These are phyloP conservation scores for Vachellia collinsii DNA, from an alignment of 306 rosid genomes.

Conservation along the genomic window DNA sequence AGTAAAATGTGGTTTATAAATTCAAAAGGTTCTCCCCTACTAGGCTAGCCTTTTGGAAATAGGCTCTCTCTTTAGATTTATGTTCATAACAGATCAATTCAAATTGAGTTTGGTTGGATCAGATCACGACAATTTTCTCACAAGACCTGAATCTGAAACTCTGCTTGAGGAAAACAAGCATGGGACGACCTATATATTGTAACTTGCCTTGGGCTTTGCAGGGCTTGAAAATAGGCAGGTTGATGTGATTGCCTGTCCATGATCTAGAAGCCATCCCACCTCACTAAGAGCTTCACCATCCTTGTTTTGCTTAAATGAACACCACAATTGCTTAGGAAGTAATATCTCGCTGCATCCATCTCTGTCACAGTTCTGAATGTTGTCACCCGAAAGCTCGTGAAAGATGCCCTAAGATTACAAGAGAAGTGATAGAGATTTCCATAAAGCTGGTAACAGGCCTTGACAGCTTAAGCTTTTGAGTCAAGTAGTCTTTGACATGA, in stretches of 20 bases:
- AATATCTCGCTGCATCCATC: slow-evolving; percentile 56
- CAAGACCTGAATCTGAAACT: not conserved
- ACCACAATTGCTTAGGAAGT: slow-evolving; percentile 95
- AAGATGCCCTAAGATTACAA: slow-evolving; percentile 50
- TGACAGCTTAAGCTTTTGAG: not conserved
- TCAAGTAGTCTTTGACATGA: not conserved
- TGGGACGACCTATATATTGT: not conserved
- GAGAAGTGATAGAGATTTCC: not conserved
- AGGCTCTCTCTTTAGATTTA: too few relatives aligned
- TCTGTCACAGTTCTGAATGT: slow-evolving; percentile 51
- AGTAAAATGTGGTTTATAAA: too few relatives aligned
- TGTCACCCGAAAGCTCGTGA: slow-evolving; percentile 53
- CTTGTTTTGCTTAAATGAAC: slow-evolving; percentile 59
- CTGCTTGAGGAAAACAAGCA: not conserved
- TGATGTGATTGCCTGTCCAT: slow-evolving; percentile 74
- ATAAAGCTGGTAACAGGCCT: not conserved
- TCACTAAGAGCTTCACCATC: slow-evolving; percentile 67
- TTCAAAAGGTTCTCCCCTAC: too few relatives aligned
- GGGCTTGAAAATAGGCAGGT: slow-evolving; percentile 73
- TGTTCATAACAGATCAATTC: too few relatives aligned
- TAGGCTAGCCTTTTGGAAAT: too few relatives aligned
- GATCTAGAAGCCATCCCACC: slow-evolving; percentile 90
- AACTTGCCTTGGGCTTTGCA: slow-evolving; percentile 73
- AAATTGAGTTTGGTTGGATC: not conserved
- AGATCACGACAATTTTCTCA: not conserved